Base-by-base conservation (phyloP, 768 basidiomycete genomes). In the Hypsizygus marmoreus region DNA sequence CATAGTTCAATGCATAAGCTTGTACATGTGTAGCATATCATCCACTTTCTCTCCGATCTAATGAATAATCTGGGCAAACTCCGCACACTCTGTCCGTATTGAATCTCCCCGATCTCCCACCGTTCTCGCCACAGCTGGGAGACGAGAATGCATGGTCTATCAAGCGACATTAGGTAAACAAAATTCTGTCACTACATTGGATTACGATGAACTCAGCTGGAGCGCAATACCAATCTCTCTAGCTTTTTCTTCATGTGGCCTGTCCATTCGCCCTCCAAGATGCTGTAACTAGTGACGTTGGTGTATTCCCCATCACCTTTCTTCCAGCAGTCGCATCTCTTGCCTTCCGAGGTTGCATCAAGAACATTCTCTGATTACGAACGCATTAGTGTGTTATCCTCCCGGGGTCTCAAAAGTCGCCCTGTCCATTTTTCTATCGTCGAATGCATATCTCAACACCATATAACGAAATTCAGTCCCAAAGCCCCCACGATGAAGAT, bases 391-490 rank as follows among this genome's bases (percentile, higher is more conserved):
- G 60, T 40, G 47, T 80, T 76, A 38, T 74, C 65, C 25, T 58
- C 56, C 7, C 58, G 60, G n/a, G 1, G 75, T 76, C 40, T 72
- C 67, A 44, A 77, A 73, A 7, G 65, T 63, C 11, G 67, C 66
- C 10, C 76, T 61, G 49, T 76, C 74, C 12, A 77, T 51, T 8
- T 64, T 65, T 23, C 59, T 58, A 35, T 70, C 66, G 45, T 75
- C 76, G 46, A 78, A 77, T 0, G 66, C 61, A 45, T 70, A 70
- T 47, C 56, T 54, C 32, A 78, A 51, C 13, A 74, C 23, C 9
- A 62, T 58, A 47, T 76, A 73, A 20, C 78, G 57, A 9, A 70
- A 62, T 37, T 76, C 76, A 10, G 76, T 77, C 26, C 69, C 74
- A 36, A 73, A 48, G 1, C 71, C 70, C 23, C 61, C 57, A 23